A percentile compares a stretch with the other conserved stretches of the same genome.
These are phyloP conservation scores for Citrullus amarus DNA, from an alignment of 306 rosid species.

Conservation along the genomic window DNA sequence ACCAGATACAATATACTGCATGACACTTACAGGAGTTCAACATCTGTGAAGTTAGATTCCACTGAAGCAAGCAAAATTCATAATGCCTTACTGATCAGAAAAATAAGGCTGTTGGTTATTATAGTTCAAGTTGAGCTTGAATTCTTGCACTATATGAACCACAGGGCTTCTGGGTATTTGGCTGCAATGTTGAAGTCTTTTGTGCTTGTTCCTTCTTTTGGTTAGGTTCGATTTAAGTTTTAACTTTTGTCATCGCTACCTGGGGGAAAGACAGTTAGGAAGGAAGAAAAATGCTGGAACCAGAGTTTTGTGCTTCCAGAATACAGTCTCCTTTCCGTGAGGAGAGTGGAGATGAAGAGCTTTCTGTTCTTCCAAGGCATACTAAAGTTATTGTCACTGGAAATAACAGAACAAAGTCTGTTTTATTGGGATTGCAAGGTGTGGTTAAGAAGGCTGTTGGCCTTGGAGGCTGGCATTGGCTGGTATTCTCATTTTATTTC, in stretches of 20 bases:
- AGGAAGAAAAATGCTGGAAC: constrained; percentile 28
- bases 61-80: background rate
- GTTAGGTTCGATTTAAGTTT: background rate
- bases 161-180: background rate
- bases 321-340: constrained; percentile 39
- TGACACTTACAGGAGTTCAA: background rate
- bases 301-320: constrained; percentile 44
- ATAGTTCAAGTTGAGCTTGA: background rate
- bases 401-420: constrained; percentile 61
- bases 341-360: constrained; percentile 65
- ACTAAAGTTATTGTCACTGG: constrained; percentile 71
- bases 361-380: constrained; percentile 62
- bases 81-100: constrained; percentile 1
- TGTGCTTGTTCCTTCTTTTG: background rate
- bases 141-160: background rate
- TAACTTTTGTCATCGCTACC: background rate
- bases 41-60: background rate
- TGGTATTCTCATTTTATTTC: constrained; percentile 25
- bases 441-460: constrained; percentile 77
- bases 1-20: background rate
- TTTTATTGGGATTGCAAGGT: constrained; percentile 65
- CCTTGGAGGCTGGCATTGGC: constrained; percentile 80
- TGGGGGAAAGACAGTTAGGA: background rate
- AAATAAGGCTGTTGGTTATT: background rate
- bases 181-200: background rate